Percentiles rank a stretch among this genome's conserved stretches.
phyloP scores from a whole-genome alignment of 768 basidiomycete genomes.

The Boletus vermiculosoides region DNA sequence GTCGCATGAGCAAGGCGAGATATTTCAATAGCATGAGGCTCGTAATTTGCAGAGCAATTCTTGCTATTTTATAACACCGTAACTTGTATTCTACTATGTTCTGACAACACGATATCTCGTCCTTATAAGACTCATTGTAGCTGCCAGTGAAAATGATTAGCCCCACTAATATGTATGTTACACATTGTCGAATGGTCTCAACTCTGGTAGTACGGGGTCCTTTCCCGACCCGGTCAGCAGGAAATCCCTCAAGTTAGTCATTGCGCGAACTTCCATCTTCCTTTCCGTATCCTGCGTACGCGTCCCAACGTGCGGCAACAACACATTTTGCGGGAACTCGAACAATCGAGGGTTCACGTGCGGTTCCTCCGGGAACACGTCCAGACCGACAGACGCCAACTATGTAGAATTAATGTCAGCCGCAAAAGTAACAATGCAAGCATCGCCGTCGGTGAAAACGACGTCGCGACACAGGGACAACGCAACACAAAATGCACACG shows the following conservation, averaged over 20 bases:
- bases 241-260: slow-evolving; percentile 73
- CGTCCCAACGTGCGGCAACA: slow-evolving; percentile 93
- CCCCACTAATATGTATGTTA: no score
- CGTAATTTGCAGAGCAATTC: background rate
- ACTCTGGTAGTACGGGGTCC: slow-evolving; percentile 66
- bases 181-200: background rate
- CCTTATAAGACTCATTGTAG: no score
- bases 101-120: no score
- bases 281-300: slow-evolving; percentile 76
- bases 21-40: background rate
- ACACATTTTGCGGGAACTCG: slow-evolving; percentile 73
- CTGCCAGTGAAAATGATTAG: no score
- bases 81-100: no score
- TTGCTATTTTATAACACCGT: background rate
- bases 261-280: slow-evolving; percentile 80
- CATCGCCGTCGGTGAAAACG: background rate
- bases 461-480: background rate
- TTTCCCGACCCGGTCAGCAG: slow-evolving; percentile 57
- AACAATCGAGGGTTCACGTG: slow-evolving; percentile 74
- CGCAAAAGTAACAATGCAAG: background rate
- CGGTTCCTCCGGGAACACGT: slow-evolving; percentile 87
- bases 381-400: slow-evolving; percentile 57
- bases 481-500: slow-evolving; percentile 27
- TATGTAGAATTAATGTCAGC: background rate
- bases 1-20: background rate